phyloP scores from a whole-genome alignment of 2,329 filamentous ascomycete species.

The Cordyceps pruinosa region DNA sequence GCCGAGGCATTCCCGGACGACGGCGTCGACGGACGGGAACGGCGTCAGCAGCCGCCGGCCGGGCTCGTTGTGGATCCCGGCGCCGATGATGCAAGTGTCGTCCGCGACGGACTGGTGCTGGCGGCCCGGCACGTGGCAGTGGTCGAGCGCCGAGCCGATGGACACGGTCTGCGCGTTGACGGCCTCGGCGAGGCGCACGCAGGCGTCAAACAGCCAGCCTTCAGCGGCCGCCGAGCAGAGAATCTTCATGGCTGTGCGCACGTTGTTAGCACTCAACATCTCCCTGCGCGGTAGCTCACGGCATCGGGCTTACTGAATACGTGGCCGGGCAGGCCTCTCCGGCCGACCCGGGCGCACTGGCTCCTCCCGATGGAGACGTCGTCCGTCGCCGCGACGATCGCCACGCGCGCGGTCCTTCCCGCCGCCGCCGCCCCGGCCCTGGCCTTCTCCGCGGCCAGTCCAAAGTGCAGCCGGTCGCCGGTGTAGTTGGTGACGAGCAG shows the following conservation, averaged over 20 bases:
- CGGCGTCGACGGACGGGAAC: conserved; percentile 37
- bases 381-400: conserved; percentile 41
- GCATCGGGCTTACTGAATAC: conserved; percentile 39
- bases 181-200: conserved; percentile 43
- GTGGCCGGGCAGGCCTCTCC: conserved; percentile 56
- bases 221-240: conserved; percentile 43
- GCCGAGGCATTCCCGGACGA: conserved; percentile 51
- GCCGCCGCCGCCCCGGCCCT: conserved; percentile 46
- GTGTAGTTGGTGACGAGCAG: conserved; percentile 60
- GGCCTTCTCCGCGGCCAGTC: conserved; percentile 51
- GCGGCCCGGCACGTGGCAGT: conserved; percentile 52
- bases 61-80: conserved; percentile 62
- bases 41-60: conserved; percentile 52
- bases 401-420: conserved; percentile 53
- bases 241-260: conserved; percentile 43
- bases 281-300: too few relatives aligned
- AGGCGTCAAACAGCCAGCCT: conserved; percentile 40
- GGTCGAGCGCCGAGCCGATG: conserved; percentile 51
- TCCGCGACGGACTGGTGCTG: conserved; percentile 36
- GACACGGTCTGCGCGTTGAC: conserved; percentile 47
- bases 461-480: conserved; percentile 56
- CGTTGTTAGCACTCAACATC: conserved; percentile 31
- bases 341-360: conserved; percentile 51
- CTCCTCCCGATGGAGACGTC: conserved; percentile 24
- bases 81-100: conserved; percentile 54